phyloP scores from a whole-genome alignment of 768 basidiomycete species.

The Pholiota microspora region DNA sequence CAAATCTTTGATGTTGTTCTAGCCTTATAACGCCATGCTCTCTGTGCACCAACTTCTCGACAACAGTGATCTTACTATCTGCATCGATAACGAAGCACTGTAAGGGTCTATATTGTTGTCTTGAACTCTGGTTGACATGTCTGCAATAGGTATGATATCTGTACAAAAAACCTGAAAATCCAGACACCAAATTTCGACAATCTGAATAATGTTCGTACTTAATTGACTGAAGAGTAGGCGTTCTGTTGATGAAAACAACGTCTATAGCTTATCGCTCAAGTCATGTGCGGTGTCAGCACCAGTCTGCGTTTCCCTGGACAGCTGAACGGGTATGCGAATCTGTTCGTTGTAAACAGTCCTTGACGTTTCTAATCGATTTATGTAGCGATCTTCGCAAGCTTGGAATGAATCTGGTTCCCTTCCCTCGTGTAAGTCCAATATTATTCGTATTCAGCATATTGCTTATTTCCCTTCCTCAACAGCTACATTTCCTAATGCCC shows the following conservation, averaged over 20 bases:
- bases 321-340: constrained; percentile 67
- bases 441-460: background rate
- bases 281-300: constrained; percentile 94
- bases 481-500: constrained; percentile 96
- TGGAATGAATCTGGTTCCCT: constrained; percentile 92
- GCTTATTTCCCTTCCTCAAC: constrained; percentile 6
- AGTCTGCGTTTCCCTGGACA: constrained; percentile 93
- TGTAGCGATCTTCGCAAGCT: constrained; percentile 82
- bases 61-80: constrained; percentile 79
- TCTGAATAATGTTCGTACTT: constrained; percentile 59
- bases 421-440: constrained; percentile 72
- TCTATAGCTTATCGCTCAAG: constrained; percentile 69
- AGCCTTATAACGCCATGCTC: constrained; percentile 86
- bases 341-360: background rate
- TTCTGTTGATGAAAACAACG: background rate
- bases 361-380: constrained; percentile 1
- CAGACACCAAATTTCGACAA: constrained; percentile 61
- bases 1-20: constrained; percentile 28
- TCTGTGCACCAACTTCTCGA: constrained; percentile 90
- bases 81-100: constrained; percentile 88
- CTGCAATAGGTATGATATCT: constrained; percentile 64
- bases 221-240: background rate
- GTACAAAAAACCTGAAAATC: constrained; percentile 61
- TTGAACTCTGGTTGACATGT: background rate
- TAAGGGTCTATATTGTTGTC: too few relatives aligned